phyloP scores from a whole-genome alignment of 495 filamentous ascomycete genomes.

The Annulohypoxylon nitens region DNA sequence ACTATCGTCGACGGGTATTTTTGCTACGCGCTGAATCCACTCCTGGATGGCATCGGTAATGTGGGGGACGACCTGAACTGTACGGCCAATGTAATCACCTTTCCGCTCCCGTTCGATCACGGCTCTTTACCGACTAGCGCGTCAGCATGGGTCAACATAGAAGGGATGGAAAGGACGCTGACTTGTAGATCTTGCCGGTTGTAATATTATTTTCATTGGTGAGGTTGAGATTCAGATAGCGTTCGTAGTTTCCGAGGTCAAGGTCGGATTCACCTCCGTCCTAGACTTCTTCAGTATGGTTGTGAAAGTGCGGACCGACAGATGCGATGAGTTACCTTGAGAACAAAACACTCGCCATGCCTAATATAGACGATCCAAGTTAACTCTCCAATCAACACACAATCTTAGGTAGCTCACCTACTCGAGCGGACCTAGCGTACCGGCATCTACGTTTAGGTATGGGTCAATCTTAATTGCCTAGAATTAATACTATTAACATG shows the following conservation, averaged over 20 bases:
- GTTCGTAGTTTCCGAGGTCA: conserved; percentile 96
- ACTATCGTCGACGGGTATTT: conserved; percentile 88
- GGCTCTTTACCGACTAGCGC: conserved; percentile 69
- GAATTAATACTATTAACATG: conserved; percentile 1
- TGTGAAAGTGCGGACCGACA: not conserved
- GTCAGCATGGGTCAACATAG: conserved; percentile 12
- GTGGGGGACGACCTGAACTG: conserved; percentile 94
- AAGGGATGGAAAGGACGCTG: conserved; percentile 71
- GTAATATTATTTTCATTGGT: conserved; percentile 90
- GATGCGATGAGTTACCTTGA: conserved; percentile 52
- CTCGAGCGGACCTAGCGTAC: conserved; percentile 77
- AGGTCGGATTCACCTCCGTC: conserved; percentile 89
- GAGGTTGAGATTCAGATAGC: conserved; percentile 72
- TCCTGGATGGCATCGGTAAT: conserved; percentile 91
- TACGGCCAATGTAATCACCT: conserved; percentile 91
- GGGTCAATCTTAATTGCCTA: conserved; percentile 77
- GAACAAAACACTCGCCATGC: conserved; percentile 60
- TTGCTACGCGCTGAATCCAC: conserved; percentile 90
- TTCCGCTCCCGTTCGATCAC: conserved; percentile 81
- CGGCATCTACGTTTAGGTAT: conserved; percentile 89
- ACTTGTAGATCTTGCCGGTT: conserved; percentile 93
- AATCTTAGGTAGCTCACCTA: conserved; percentile 56
- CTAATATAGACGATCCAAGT: conserved; percentile 18
- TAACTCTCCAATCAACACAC: conserved; percentile 18
- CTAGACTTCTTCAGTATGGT: conserved; percentile 25